A percentile compares a stretch with the other conserved stretches of the same genome.
Conservation (phyloP, 805 yeast species). For the Wickerhamomyces queroliae region DNA sequence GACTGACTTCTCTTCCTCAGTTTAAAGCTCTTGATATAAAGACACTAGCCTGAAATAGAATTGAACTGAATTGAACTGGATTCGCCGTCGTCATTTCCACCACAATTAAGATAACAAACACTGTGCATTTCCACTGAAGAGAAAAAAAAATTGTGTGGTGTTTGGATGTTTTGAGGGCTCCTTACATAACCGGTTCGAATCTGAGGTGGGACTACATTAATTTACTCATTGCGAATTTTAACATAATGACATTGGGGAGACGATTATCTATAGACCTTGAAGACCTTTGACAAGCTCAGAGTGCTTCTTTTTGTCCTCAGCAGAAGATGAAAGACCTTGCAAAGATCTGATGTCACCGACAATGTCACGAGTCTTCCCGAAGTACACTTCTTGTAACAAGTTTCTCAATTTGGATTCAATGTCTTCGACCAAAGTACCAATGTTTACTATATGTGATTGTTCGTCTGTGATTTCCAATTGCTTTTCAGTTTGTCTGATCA, state of each 20-base stretch:
- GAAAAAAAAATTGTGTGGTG: too few relatives aligned
- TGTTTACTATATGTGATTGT: slow-evolving; percentile 74
- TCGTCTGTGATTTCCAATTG: slow-evolving; percentile 36
- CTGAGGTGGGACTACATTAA: too few relatives aligned
- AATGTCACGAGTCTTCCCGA: slow-evolving; percentile 90
- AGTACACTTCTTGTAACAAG: slow-evolving; percentile 86
- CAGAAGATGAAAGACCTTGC: slow-evolving; percentile 13
- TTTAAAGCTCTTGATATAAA: too few relatives aligned
- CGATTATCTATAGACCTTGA: slow-evolving; percentile 20
- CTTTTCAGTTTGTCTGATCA: slow-evolving; percentile 78
- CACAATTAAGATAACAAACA: not conserved
- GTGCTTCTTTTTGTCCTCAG: slow-evolving; percentile 23
- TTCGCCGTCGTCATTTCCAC: not conserved
- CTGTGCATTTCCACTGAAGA: too few relatives aligned
- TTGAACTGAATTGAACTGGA: not conserved
- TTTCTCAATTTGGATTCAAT: slow-evolving; percentile 83
- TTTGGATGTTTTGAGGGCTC: not conserved
- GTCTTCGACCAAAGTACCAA: slow-evolving; percentile 84
- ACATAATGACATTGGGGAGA: too few relatives aligned
- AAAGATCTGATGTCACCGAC: slow-evolving; percentile 59
- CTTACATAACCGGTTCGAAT: not conserved
- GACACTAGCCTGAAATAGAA: too few relatives aligned
- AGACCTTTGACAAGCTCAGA: slow-evolving; percentile 30
- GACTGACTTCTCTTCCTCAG: not conserved
- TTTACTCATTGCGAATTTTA: too few relatives aligned